phyloP scores from a whole-genome alignment of 495 filamentous ascomycete species.

The Podospora australis region DNA sequence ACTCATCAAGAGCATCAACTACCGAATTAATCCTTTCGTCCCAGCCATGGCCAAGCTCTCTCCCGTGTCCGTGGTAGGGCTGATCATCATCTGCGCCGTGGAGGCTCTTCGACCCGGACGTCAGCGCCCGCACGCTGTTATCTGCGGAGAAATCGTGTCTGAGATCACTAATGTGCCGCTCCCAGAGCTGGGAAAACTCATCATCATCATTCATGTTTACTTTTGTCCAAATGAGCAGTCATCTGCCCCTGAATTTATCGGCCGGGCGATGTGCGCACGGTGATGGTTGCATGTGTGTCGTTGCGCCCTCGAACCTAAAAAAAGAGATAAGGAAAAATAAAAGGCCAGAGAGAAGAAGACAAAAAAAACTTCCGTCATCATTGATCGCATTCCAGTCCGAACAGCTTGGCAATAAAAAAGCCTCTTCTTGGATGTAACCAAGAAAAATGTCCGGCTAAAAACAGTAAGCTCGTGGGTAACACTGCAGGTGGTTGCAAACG shows the following conservation, averaged over 20 bases:
- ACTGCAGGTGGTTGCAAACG: constrained; percentile 11
- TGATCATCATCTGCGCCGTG: not conserved
- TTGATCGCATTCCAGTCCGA: not conserved
- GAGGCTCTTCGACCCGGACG: constrained; percentile 1
- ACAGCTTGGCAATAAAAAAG: not conserved
- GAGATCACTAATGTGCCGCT: constrained; percentile 11
- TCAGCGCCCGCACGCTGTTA: constrained; percentile 10
- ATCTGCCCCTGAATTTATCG: not conserved
- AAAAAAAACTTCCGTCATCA: not conserved
- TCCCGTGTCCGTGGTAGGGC: not conserved
- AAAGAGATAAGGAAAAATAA: not conserved
- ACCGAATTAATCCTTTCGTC: constrained; percentile 19
- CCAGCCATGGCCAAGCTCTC: constrained; percentile 7
- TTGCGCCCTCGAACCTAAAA: not conserved
- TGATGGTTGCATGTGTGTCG: not conserved
- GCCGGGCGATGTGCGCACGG: not conserved
- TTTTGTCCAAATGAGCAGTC: not conserved
- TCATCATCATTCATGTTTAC: not conserved
- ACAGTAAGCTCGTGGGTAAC: constrained; percentile 11
- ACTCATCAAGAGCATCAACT: constrained; percentile 19
- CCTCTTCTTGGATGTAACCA: not conserved
- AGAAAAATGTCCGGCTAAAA: constrained; percentile 11
- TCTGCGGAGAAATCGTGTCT: constrained; percentile 11
- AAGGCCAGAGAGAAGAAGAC: not conserved
- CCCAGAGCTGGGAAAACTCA: constrained; percentile 16